Evolutionary conservation across 495 filamentous ascomycete species (phyloP), one percentile per base, ranked within the genome.

Genomic region (Xylaria acuta): DNA sequence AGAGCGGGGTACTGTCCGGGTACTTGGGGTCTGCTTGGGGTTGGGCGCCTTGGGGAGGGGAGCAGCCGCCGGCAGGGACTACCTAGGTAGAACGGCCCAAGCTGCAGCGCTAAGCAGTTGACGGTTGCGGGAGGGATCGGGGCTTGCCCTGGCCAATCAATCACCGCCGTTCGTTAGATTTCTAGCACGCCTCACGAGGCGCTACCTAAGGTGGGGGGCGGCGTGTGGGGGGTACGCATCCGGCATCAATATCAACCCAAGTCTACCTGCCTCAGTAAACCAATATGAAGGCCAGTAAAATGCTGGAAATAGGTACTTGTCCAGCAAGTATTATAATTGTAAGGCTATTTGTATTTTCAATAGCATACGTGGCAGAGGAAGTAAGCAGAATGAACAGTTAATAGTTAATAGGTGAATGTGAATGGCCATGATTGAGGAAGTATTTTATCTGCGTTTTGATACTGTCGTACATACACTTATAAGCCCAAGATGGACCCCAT

Each of bases 101-200:
- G 36, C 49, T 54, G 32, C 49, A 41, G 47, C 49, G 49, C 65
- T 54, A 41, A 43, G 12, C 14, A 40, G 22, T 56, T 27, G 34
- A 67, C 65, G 65, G 65, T 67, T 67, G 49, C 65, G 49, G 65
- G 22, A 43, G 36, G 51, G 49, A 56, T 56, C 49, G 65, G 65
- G 65, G n/a, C 34, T 60, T 8, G 32, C 34, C 25, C 30, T 40
- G n/a, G 40, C 64, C 64, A 67, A 67, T 67, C 64, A 67, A 47
- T 20, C 40, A n/a, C 9, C 16, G 43, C 64, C 64, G 16, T 40
- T 53, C 45, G 34, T 40, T 0, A 67, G 47, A 36, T 67, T 51
- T 53, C 64, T 0, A 53, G 43, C 43, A 53, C 43, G 25, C 47
- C 64, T 67, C 38, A 14, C 32, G 3, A 34, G 34, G 20, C 8